Base-by-base conservation (phyloP, 805 yeast species). In the Candida anglica region DNA sequence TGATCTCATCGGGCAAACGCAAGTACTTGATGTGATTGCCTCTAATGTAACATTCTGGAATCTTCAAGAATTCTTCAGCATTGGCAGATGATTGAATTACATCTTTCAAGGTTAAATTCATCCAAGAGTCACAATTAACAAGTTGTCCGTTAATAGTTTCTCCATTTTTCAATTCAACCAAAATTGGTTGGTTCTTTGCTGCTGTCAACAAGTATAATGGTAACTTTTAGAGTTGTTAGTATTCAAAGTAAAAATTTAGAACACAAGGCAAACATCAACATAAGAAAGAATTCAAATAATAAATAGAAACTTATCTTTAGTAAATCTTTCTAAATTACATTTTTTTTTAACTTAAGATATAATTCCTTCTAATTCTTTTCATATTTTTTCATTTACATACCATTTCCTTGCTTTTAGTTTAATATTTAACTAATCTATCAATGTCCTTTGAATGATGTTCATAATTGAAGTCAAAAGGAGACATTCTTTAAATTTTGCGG, bases 121-220 rank as follows among this genome's bases (percentile, higher is more conserved):
- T 93, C 88, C 94, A 86, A 25, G 86, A 80, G 57, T 93, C 99
- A 48, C 95, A 87, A 52, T 86, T 84, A 36, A 78, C 76, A 39
- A 93, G 68, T 37, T 74, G 75, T 32, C 99, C 99, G 50, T 82
- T 83, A 32, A 89, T 69, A 7, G 91, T 80, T 50, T 86, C 96
- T 21, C 98, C 96, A 37, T 83, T 80, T 58, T 93, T 93, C 53
- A 93, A 75, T 58, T 91, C 98, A 31, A 93, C 86, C 51, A 83
- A 72, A 50, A 93, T 73, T 24, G 88, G 84, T 52, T 86, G 89
- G 38, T 86, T 89, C 58, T 88, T 89, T 13, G 96, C 86, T 36
- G 96, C 84, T 34, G 94, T 88, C 51, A 93, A 73, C 41, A 93
- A 72, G 47, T 88, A 89, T 50, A 93, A 69, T 28, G 99, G 99